Conservation (phyloP, 805 yeast species). For the Yarrowia keelungensis region DNA sequence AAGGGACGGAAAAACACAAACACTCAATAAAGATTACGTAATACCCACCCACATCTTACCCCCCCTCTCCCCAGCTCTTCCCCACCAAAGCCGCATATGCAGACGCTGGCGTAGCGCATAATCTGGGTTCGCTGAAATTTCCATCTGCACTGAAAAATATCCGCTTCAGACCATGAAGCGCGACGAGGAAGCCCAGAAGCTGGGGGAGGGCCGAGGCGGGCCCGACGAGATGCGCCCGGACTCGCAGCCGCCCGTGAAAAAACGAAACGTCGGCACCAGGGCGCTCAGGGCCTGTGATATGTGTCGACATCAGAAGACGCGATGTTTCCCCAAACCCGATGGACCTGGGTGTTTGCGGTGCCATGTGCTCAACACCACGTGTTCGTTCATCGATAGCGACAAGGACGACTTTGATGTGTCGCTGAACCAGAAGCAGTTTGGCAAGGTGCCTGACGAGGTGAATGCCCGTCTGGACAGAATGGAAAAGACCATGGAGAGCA, state of each 20-base stretch:
- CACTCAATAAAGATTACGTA: no score
- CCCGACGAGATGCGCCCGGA: background rate
- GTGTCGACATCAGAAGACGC: slow-evolving; percentile 64
- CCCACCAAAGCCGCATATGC: slow-evolving; percentile 12
- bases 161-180: background rate
- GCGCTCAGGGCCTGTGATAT: slow-evolving; percentile 62
- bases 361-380: slow-evolving; percentile 57
- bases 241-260: slow-evolving; percentile 10
- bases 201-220: background rate
- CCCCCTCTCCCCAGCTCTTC: background rate
- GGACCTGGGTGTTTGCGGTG: slow-evolving; percentile 65
- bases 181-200: slow-evolving; percentile 25
- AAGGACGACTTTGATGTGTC: slow-evolving; percentile 38
- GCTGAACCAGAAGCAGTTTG: slow-evolving; percentile 38
- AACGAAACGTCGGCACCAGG: slow-evolving; percentile 46
- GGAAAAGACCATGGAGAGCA: slow-evolving; percentile 36
- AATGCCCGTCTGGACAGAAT: slow-evolving; percentile 46
- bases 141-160: background rate
- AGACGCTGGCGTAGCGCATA: slow-evolving; percentile 17
- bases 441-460: slow-evolving; percentile 38
- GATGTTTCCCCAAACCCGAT: slow-evolving; percentile 62
- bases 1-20: no score
- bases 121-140: slow-evolving; percentile 13
- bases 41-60: no score
- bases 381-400: slow-evolving; percentile 57